Base-by-base conservation (phyloP, 768 basidiomycete species). In the Termitomyces sp. region DNA sequence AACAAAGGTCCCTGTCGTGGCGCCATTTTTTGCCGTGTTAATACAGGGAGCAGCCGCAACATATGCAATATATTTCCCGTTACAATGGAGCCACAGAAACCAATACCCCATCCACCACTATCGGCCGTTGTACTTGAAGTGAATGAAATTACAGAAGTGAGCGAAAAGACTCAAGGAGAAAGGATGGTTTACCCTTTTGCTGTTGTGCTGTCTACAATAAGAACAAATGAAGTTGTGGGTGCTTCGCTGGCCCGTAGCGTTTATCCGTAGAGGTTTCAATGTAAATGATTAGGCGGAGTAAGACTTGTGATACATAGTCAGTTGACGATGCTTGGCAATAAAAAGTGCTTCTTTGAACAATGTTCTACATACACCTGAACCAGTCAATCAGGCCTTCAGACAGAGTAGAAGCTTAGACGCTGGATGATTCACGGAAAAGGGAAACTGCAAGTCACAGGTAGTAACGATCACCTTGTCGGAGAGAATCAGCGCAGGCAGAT, bases 401-500 rank as follows among this genome's bases (percentile, higher is more conserved):
- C 22, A 3, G 16, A 22, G 4, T 24, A 24, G 29, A 53, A 22
- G 42, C 36, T 39, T 42, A 34, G 49, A 36, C 13, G 27, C 32
- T 2, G 51, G 39, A 34, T 52, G 37, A 37, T 58, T n/a, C 3
- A 63, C 37, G 7, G 29, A 13, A 55, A 37, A 27, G 56, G 18
- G 31, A 52, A 27, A 10, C 10, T 50, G 20, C n/a, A 44, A 44
- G 12, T 48, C 64, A 69, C 53, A 77, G 50, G 59, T 76, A 77
- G 61, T 77, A 77, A 27, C 76, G 75, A 62, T 77, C 76, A 27
- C 75, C 76, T 77, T 43, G 5, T 3, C 37, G 31, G 29, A 5
- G 20, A 34, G 58, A 26, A 46, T 29, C 55, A 56, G 60, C 24
- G 3, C 13, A 13, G 48, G 14, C 9, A 58, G 39, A 56, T 60